Base-by-base conservation (phyloP, 257 asterid species). In the Capsicum rhomboideum region DNA sequence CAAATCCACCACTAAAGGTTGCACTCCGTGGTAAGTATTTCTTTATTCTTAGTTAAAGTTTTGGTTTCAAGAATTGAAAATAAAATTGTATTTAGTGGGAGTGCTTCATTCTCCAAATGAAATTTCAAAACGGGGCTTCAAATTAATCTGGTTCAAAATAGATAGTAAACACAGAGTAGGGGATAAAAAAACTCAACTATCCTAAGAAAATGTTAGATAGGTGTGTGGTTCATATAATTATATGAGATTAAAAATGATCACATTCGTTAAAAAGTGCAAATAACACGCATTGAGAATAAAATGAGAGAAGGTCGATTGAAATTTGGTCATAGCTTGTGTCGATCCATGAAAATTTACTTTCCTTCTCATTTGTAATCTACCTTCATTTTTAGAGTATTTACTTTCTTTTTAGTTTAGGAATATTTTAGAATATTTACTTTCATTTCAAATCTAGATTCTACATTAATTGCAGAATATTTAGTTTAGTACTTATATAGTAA, bases 51-150 rank as follows among this genome's bases (percentile, higher is more conserved):
- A 4, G 4, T 52, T 14, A 13, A 52, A 16, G 4, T 13, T 52
- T 13, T 52, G 6, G 4, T 12, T 52, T 52, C 20, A 4, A 52
- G 2, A 1, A 64, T 28, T 16, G 9, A 12, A 0, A 64, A 64
- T 64, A 23, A 64, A 28, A 14, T 64, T 34, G 1, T 16, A 0
- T 29, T 53, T 3, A 0, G 13, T 1, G 4, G 7, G 0, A 0
- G 11, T 0, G 0, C 0, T 29, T 29, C 29, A 66, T 17, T 1
- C 4, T 67, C 0, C 2, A 66, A 8, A 11, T 16, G 3, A 16
- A 64, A 6, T 29, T 29, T 66, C 29, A 0, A 66, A 6, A 14
- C 4, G 1, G 2, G 4, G 4, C 0, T 31, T 67, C 0, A 1
- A 67, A 31, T 16, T 16, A 67, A 8, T 67, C 4, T 1, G 8